A percentile compares a stretch with the other conserved stretches of the same genome.
Conservation (phyloP, 805 yeast species). For the Yarrowia sp. region DNA sequence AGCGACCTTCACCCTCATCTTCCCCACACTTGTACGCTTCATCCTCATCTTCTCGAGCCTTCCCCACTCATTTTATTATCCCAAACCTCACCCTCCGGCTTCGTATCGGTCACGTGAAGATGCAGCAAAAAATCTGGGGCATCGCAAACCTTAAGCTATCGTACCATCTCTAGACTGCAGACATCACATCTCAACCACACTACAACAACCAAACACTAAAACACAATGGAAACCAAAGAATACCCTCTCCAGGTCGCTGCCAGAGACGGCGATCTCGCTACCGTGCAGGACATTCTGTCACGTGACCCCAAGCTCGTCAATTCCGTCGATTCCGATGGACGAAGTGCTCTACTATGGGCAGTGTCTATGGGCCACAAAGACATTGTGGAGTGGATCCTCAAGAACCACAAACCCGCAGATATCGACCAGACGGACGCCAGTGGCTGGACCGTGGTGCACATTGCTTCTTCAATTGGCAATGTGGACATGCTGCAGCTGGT, state of each 20-base stretch:
- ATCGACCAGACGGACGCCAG: conserved; percentile 71
- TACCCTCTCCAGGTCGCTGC: conserved; percentile 50
- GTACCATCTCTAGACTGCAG: conserved; percentile 6
- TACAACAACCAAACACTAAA: neutral
- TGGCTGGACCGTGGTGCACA: conserved; percentile 88
- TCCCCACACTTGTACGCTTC: too few relatives aligned
- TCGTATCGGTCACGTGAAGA: neutral
- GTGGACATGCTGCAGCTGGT: conserved; percentile 47
- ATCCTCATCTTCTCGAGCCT: neutral
- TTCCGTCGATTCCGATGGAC: conserved; percentile 63
- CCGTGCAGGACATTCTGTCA: conserved; percentile 52
- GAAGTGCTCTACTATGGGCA: conserved; percentile 91
- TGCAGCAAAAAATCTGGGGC: conserved; percentile 8
- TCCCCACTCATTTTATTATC: neutral
- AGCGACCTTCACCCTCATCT: too few relatives aligned
- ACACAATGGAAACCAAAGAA: conserved; percentile 26
- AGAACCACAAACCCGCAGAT: conserved; percentile 44
- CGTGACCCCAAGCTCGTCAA: conserved; percentile 51
- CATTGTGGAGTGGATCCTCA: conserved; percentile 44
- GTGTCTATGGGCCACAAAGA: conserved; percentile 58
- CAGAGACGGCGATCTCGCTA: conserved; percentile 53
- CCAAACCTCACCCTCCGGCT: too few relatives aligned
- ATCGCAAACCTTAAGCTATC: neutral
- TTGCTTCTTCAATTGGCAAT: conserved; percentile 75
- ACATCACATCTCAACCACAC: neutral